These are phyloP conservation scores for Lolium perenne DNA, from an alignment of 176 grass and related monocot species.

Conservation along the genomic window DNA sequence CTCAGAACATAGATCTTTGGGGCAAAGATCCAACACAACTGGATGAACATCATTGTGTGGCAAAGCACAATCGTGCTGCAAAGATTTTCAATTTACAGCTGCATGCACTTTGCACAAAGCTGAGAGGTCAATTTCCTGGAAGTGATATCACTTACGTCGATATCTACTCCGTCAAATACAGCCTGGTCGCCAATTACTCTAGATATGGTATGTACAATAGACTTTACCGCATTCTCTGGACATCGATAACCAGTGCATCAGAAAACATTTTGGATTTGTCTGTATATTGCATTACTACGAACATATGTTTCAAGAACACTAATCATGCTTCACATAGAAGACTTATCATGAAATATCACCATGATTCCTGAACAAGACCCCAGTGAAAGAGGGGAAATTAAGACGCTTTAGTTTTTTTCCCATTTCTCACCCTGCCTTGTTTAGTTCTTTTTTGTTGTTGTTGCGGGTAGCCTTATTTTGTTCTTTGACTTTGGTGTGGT, in stretches of 20 bases:
- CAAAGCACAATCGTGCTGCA: slow-evolving; percentile 80
- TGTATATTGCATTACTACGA: background rate
- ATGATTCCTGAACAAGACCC: slow-evolving; percentile 8
- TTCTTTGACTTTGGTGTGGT: background rate
- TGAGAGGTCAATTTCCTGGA: slow-evolving; percentile 66
- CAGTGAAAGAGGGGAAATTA: slow-evolving; percentile 10
- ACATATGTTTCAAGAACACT: slow-evolving; percentile 2
- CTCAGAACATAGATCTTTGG: slow-evolving; percentile 84
- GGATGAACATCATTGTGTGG: slow-evolving; percentile 79
- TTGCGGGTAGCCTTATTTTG: background rate
- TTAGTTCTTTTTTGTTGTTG: background rate
- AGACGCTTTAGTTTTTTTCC: background rate
- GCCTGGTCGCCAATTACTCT: slow-evolving; percentile 81
- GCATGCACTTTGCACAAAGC: slow-evolving; percentile 84
- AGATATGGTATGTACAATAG: slow-evolving; percentile 73
- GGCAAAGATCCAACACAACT: slow-evolving; percentile 86
- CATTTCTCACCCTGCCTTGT: slow-evolving; percentile 13
- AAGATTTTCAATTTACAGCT: slow-evolving; percentile 93
- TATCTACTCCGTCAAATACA: slow-evolving; percentile 85
- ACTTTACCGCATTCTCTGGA: slow-evolving; percentile 11
- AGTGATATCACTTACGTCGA: slow-evolving; percentile 88
- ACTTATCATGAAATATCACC: slow-evolving; percentile 27
- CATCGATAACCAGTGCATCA: background rate
- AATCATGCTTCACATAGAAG: slow-evolving; percentile 20
- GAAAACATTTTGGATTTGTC: slow-evolving; percentile 13